Evolutionary conservation across 768 basidiomycete species (phyloP), one percentile per base, ranked within the genome.

Genomic region (Paxillus ammoniavirescens): DNA sequence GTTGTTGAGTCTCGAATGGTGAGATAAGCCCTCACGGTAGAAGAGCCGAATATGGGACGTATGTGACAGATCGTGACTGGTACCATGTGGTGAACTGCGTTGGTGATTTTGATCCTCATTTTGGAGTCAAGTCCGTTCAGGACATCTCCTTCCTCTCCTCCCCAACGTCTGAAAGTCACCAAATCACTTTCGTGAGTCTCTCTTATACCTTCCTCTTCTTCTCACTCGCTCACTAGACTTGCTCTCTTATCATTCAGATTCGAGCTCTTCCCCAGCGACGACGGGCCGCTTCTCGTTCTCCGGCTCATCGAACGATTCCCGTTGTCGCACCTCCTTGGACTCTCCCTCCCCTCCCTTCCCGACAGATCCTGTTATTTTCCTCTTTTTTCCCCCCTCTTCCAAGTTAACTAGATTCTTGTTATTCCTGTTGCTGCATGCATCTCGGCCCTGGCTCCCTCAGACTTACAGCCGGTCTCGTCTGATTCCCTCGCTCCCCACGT

Each of bases 401-500:
- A 23, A 47, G 15, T n/a, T 36, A 15, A 12, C 31, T 31, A 47
- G 30, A 36, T 36, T 12, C n/a, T 48, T 30, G 33, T 48, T 38
- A 23, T 38, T 48, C 15, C 18, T 31, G 4, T 36, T 36, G 62
- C 61, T 68, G 66, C 62, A 67, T 68, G 66, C 59, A 60, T 47
- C 45, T 64, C 58, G 57, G 61, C 53, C 63, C 66, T 64, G 57
- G 59, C 54, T 51, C 47, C 37, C 55, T 68, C 66, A 67, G 66
- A 64, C 66, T 66, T 60, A 54, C 64, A 64, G 66, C 66, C 60
- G 66, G 81, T 78, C 82, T 79, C 73, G 81, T 81, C 81, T 81
- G 81, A 77, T 74, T 72, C 65, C 54, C 52, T 60, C 63, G 48
- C 63, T 58, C 57, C 50, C 43, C 52, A 42, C 56, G 47, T 59